Evolutionary conservation across 495 filamentous ascomycete genomes (phyloP), one percentile per base, ranked within the genome.

Genomic region (Barbatosphaeria neglecta): DNA sequence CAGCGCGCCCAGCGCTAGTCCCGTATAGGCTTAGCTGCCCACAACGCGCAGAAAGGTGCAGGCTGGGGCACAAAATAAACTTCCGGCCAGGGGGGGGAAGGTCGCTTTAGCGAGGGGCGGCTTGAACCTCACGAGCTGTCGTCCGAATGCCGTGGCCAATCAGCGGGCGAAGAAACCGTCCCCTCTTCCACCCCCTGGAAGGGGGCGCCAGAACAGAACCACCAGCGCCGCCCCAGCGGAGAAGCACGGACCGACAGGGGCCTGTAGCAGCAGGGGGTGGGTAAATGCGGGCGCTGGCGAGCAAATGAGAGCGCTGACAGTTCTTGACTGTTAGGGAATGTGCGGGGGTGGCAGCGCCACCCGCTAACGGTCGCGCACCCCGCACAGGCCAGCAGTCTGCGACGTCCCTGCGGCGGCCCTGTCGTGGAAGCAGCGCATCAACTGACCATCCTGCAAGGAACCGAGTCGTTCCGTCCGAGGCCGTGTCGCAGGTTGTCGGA

Each of bases 141-240:
- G 41, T 42, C 50, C 48, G 47, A 51, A 20, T 50, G 44, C 56
- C 52, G 50, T 41, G 27, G 40, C 50, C 28, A 49, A 50, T 49
- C 44, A 50, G 47, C 45, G 31, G 9, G 19, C 41, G 31, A 37
- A 22, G 42, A 41, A 46, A 25, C 25, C 22, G 31, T n/a, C 20
- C 28, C 11, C 40, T 31, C 53, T 51, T 51, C 54, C 47, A 48
- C 15, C 23, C 41, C 37, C 17, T 19, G 33, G 19, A 43, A 37
- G 24, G 37, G 41, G n/a, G n/a, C n/a, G n/a, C n/a, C n/a, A n/a
- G n/a, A n/a, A n/a, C n/a, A n/a, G n/a, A n/a, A n/a, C 47, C 19
- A 38, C 41, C 46, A 44, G 50, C 18, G 4, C 31, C 10, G 9
- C 13, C 13, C 31, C 13, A n/a, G 13, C 9, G 9, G 31, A 5